Conservation (phyloP, 2,329 filamentous ascomycete genomes). For the Alternaria ethzedia region DNA sequence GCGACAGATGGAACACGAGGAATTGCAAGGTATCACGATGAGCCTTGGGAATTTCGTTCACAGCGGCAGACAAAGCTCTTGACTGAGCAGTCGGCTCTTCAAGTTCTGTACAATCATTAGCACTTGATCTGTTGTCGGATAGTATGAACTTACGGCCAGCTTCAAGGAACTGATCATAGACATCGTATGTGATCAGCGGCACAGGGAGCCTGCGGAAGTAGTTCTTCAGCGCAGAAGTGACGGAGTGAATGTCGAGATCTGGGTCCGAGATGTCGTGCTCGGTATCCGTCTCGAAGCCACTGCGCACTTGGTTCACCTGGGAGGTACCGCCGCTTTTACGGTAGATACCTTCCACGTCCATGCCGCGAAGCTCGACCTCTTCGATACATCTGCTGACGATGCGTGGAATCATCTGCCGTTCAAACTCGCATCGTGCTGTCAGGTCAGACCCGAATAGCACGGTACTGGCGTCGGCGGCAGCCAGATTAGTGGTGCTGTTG, state of each 20-base stretch:
- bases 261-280: constrained; percentile 94
- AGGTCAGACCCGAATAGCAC: constrained; percentile 89
- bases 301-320: constrained; percentile 87
- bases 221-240: constrained; percentile 94
- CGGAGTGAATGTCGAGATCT: constrained; percentile 91
- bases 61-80: constrained; percentile 72
- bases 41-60: constrained; percentile 78
- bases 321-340: constrained; percentile 94
- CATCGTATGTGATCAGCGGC: constrained; percentile 87
- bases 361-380: constrained; percentile 93
- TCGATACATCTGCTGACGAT: constrained; percentile 94
- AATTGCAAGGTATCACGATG: constrained; percentile 93
- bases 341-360: constrained; percentile 98
- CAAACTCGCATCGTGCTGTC: constrained; percentile 81
- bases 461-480: constrained; percentile 40
- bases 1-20: constrained; percentile 88
- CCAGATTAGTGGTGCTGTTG: constrained; percentile 51
- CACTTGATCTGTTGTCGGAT: not conserved
- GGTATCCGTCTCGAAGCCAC: constrained; percentile 85
- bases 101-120: constrained; percentile 58
- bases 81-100: constrained; percentile 57
- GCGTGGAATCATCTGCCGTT: constrained; percentile 85
- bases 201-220: constrained; percentile 94
- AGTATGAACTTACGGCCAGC: constrained; percentile 67
- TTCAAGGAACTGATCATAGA: constrained; percentile 89